Evolutionary conservation across 139 green algal species (phyloP), one percentile per base, ranked within the genome.

Genomic region (Microglena sp.): DNA sequence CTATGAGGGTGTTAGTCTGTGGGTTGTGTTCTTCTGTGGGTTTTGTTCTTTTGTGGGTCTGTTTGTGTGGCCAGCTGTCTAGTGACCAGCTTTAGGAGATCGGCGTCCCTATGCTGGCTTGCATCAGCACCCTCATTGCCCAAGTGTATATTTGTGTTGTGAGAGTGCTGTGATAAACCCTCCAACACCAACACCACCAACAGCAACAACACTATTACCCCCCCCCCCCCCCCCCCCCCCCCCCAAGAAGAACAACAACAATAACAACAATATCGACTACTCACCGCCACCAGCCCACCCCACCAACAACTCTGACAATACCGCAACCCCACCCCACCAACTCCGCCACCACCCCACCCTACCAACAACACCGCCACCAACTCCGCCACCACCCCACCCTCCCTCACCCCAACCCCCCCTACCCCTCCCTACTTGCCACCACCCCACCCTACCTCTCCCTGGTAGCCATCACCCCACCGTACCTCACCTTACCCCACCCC

Each of bases 1-100:
- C n/a, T n/a, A n/a, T n/a, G 40, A 50, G 15, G 11, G 11, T 50
- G 11, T 50, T 11, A 50, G 15, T 11, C 50, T 59, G 50, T 31
- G 40, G 40, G 11, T 11, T 50, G 40, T 18, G 11, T 50, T 50
- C 40, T 50, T 11, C 11, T 50, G 40, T 50, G 18, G 40, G 11
- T 50, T 11, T 11, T 50, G 40, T 50, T 11, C n/a, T n/a, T n/a
- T n/a, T n/a, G 40, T 50, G 11, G 40, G n/a, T n/a, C n/a, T n/a
- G n/a, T n/a, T n/a, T 54, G n/a, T 34, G 60, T 28, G 15, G 60
- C 29, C n/a, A 8, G 5, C 40, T 18, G 15, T 50, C 40, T 50
- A 24, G 90, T 11, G 93, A 98, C 5, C 40, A 87, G 46, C 92
- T 98, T 66, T 90, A 97, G 84, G 77, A 90, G 69, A 76, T 95